Conservation (phyloP, 148 eudicot species). For the Rhododendron simsii region DNA sequence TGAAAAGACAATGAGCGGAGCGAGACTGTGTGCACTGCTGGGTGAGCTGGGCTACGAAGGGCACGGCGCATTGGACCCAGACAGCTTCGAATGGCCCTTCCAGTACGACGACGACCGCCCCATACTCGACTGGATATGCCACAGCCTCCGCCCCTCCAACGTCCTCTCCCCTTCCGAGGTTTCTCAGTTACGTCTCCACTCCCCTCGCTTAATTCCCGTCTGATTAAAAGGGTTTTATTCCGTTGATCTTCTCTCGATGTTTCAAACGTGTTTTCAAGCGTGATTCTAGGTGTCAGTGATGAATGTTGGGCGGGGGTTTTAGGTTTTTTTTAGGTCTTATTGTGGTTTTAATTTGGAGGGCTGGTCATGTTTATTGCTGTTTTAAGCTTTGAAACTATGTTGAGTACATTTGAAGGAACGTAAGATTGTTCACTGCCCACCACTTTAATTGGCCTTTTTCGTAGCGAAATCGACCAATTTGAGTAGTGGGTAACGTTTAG, state of each 20-base stretch:
- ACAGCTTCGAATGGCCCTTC: constrained; percentile 98
- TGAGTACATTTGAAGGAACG: neutral
- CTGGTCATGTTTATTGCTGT: too few species aligned
- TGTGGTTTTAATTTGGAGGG: neutral
- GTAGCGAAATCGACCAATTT: neutral
- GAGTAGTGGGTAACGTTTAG: neutral
- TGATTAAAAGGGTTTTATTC: neutral
- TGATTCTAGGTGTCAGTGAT: neutral
- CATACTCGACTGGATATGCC: constrained; percentile 88
- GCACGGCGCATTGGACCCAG: constrained; percentile 61
- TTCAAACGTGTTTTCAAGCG: neutral
- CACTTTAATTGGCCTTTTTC: neutral
- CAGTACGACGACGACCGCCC: constrained; percentile 95
- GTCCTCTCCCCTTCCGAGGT: constrained; percentile 84
- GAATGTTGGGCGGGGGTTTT: neutral
- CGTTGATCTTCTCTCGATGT: neutral
- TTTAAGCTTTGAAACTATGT: neutral
- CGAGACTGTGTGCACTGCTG: constrained; percentile 53
- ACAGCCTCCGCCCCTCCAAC: constrained; percentile 85
- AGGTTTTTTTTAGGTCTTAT: neutral
- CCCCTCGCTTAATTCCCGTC: constrained; percentile 2
- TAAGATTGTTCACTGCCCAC: neutral
- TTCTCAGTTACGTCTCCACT: constrained; percentile 52
- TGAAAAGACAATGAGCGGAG: constrained; percentile 57
- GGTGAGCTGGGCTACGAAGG: constrained; percentile 79